A percentile compares a stretch with the other conserved stretches of the same genome.
Conservation (phyloP, 129 eudicot genomes). For the Flaveria bidentis region DNA sequence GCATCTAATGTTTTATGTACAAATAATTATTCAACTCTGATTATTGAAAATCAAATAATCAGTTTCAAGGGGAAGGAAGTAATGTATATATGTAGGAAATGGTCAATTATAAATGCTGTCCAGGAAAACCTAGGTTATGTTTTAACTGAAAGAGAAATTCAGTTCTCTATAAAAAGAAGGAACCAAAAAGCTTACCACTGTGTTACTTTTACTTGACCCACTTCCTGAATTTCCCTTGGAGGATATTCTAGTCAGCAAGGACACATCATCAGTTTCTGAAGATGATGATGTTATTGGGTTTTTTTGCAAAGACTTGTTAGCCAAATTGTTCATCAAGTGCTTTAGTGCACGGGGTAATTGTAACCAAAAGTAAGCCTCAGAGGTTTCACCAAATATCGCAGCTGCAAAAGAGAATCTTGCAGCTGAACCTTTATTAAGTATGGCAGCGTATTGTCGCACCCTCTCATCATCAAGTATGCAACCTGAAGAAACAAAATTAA, state of each 20-base stretch:
- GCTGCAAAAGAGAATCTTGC: constrained; percentile 92
- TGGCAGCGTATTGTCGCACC: constrained; percentile 59
- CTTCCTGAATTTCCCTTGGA: constrained; percentile 64
- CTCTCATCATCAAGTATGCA: constrained; percentile 92
- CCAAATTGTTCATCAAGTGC: constrained; percentile 68
- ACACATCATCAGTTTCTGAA: constrained; percentile 65
- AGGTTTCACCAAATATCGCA: constrained; percentile 84
- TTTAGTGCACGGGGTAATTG: constrained; percentile 85
- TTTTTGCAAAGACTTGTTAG: constrained; percentile 55
- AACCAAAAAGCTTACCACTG: constrained; percentile 54
- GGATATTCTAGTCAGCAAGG: constrained; percentile 72
- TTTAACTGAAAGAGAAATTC: background rate
- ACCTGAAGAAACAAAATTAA: constrained; percentile 45
- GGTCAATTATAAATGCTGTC: background rate
- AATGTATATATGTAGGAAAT: constrained; percentile 4
- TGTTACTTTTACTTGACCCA: constrained; percentile 47
- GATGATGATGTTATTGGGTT: constrained; percentile 38
- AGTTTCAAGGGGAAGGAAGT: background rate
- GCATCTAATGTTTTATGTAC: background rate
- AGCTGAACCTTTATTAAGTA: constrained; percentile 60
- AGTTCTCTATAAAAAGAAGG: constrained; percentile 3
- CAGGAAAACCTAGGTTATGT: background rate
- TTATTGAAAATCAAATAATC: background rate
- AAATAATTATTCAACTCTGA: background rate
- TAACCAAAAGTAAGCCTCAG: constrained; percentile 95